Evolutionary conservation across 352 stramenopile species (phyloP).

Genomic region (Phytopythium sindhum): DNA sequence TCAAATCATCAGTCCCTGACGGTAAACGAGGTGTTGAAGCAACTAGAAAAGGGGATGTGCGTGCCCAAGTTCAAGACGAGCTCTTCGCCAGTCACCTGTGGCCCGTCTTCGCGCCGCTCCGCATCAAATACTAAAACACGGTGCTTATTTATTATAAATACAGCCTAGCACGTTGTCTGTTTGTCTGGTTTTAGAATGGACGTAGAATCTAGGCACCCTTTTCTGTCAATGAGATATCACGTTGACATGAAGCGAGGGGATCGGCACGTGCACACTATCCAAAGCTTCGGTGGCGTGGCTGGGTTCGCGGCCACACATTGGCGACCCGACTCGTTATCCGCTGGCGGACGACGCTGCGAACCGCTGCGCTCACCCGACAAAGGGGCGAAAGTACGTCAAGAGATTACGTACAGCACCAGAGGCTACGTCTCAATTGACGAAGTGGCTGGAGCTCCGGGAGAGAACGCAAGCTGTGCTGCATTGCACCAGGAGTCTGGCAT

Average conservation of each 20-base stretch:
- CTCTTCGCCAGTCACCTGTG: conserved; percentile 1
- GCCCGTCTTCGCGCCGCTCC: not conserved
- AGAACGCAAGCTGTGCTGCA: not conserved
- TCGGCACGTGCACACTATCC: not conserved
- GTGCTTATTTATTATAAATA: not conserved
- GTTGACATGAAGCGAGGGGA: not conserved
- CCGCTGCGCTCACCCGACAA: not conserved
- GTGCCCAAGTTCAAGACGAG: conserved; percentile 4
- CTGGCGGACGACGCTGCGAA: not conserved
- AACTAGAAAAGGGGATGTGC: conserved; percentile 3
- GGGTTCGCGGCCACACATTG: not conserved
- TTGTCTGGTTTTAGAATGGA: too few species aligned
- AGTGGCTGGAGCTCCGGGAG: not conserved
- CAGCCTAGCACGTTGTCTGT: too few species aligned
- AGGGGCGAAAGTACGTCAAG: not conserved
- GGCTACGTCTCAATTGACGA: not conserved
- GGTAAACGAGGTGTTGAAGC: conserved; percentile 5
- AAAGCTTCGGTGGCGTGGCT: not conserved
- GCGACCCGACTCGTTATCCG: not conserved
- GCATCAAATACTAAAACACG: not conserved
- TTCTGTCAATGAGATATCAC: not conserved
- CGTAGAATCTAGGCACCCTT: too few species aligned
- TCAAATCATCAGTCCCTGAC: conserved; percentile 1
- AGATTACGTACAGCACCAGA: not conserved
- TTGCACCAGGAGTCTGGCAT: not conserved